Evolutionary conservation across 805 yeast species (phyloP).

Genomic region (Cyberlindnera subsufficiens): DNA sequence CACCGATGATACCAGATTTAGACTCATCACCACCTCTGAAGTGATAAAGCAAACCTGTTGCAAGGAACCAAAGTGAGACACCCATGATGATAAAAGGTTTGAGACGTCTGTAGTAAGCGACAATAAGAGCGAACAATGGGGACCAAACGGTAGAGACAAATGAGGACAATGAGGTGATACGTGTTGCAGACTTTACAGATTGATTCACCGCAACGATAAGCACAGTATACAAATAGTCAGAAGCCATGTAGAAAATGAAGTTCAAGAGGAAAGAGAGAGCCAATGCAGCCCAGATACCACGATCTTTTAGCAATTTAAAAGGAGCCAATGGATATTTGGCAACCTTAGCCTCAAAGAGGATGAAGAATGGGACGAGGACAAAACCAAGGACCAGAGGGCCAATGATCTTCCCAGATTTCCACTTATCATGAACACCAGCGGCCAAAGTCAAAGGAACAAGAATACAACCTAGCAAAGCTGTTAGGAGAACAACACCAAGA

Average conservation of each 20-base stretch:
- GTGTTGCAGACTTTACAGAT: constrained; percentile 52
- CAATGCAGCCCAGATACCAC: constrained; percentile 73
- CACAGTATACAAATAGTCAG: constrained; percentile 63
- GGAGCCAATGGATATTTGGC: constrained; percentile 65
- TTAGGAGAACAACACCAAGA: constrained; percentile 52
- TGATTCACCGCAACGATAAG: constrained; percentile 59
- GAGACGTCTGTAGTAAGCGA: constrained; percentile 40
- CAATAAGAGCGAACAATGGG: constrained; percentile 48
- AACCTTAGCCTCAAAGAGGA: constrained; percentile 50
- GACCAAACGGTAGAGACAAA: constrained; percentile 58
- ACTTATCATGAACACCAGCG: constrained; percentile 49
- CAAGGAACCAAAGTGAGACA: constrained; percentile 47
- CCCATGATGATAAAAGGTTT: constrained; percentile 61
- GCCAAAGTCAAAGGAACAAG: constrained; percentile 73
- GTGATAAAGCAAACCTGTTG: constrained; percentile 52
- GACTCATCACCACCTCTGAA: constrained; percentile 50
- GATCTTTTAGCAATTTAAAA: constrained; percentile 48
- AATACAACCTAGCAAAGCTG: constrained; percentile 55
- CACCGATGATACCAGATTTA: constrained; percentile 56
- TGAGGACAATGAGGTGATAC: constrained; percentile 54
- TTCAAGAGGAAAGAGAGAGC: constrained; percentile 51
- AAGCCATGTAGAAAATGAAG: constrained; percentile 63
- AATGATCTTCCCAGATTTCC: constrained; percentile 58
- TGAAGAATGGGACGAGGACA: constrained; percentile 50
- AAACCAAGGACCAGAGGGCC: constrained; percentile 69